Base-by-base conservation (phyloP, 306 rosid species). In the Begonia masoniana region DNA sequence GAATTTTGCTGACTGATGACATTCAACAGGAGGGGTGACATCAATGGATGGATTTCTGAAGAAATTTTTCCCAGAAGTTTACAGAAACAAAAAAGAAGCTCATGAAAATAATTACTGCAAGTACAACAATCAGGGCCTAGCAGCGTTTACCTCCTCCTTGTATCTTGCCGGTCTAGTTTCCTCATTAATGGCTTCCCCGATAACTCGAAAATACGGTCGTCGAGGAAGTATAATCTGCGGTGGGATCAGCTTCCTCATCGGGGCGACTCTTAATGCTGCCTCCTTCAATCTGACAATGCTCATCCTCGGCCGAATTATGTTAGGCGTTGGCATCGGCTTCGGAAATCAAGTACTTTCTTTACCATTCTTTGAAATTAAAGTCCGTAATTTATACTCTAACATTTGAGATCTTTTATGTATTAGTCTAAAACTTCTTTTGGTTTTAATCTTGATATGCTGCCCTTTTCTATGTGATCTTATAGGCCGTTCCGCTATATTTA, bases 291-390 rank as follows among this genome's bases (percentile, higher is more conserved):
- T 89, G 24, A 61, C 39, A 56, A 89, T 89, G 95, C 85, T 89
- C 51, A 67, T 89, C 51, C 10, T 82, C 19, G 95, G 97, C 12
- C 72, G 95, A 52, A 81, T 89, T 65, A 73, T 89, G 97, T 95
- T 89, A 43, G 97, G 97, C 24, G 63, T 89, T 47, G 97, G 97
- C 53, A 89, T 89, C 41, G 97, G 97, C 46, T 89, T 89, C 60
- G 97, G 94, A 49, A 83, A 89, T 66, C 97, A 89, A 94, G 95
- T 89, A 64, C 12, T 19, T 16, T 9, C 60, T 26, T 26, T 6
- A 3, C 35, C 35, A 0, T 26, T 26, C 3, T 26, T 26, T 26
- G 35, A 26, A 26, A 26, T 26, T 26, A 6, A 26, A 26, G 6
- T 26, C 19, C n/a, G n/a, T n/a, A n/a, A n/a, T n/a, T n/a, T n/a